Evolutionary conservation across 805 yeast species (phyloP), one percentile per base, ranked within the genome.

Genomic region (Lipomyces mesembrius): DNA sequence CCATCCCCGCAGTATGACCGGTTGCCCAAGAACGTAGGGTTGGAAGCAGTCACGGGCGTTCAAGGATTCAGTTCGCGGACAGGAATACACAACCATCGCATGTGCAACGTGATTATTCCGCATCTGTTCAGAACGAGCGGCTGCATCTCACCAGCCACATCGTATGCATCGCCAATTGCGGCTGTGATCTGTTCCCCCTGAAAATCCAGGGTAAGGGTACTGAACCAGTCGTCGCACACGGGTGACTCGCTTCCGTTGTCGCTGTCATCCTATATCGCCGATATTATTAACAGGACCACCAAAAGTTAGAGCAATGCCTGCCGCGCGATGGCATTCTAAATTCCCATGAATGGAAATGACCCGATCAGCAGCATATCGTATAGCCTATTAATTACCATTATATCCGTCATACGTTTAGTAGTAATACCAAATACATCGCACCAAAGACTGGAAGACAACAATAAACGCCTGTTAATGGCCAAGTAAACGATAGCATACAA

Each of bases 31-130:
- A 9, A 3, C 14, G 4, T 56, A 56, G 59, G 59, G 59, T 39
- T 35, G 8, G 20, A 20, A 56, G 59, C 59, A 56, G 59, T 56
- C 59, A 56, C 59, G 32, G 25, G n/a, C 49, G 7, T 14, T 43
- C 20, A 22, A 17, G 20, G 49, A 35, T 35, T 25, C n/a, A 9
- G 20, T 43, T n/a, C 49, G 3, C 3, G 9, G 49, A 43, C 8
- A 43, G 49, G 3, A 17, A 7, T n/a, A 43, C 49, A n/a, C 22
- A 43, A 43, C 49, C n/a, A 11, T 43, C 9, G 1, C 22, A 43
- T n/a, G 3, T 7, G 2, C 9, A n/a, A 7, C 49, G 22, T n/a
- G 49, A n/a, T n/a, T 43, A 43, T 43, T 17, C 49, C 49, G 49
- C 22, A 43, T 43, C 6, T 25, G 49, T 43, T 43, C 0, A 43